Evolutionary conservation across 2,329 filamentous ascomycete species (phyloP), one percentile per base, ranked within the genome.

Genomic region (Nothophoma quercina): DNA sequence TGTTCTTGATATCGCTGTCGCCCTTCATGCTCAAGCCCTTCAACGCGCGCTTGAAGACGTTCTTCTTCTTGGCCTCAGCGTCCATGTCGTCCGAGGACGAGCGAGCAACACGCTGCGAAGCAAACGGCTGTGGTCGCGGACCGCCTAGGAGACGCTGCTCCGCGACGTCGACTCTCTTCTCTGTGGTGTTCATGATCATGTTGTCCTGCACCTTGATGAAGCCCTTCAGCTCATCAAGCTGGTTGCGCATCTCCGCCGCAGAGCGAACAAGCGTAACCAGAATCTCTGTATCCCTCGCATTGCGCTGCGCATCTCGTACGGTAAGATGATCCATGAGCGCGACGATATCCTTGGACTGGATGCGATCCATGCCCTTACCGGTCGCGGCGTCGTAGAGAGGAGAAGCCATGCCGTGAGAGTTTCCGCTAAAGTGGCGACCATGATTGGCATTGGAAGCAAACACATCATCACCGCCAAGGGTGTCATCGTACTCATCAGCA

Each of bases 281-380:
- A 48, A 99, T 97, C 75, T 99, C 95, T 0, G 95, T 98, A 67
- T 99, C 95, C 35, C 95, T 86, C 36, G 95, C 95, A 75, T 95
- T 98, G 54, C 95, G 88, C 77, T 98, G 93, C 32, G 93, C 95
- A 77, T 99, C 95, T 28, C 95, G 89, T 58, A 98, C 95, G 72
- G 96, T 98, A 58, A 99, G 87, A 75, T 99, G 95, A 71, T 99
- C 93, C 95, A 99, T 99, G 55, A 99, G 79, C 19, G 93, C 91
- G 59, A 99, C 89, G 65, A 99, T 96, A 69, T 99, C 95, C 77
- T 96, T 95, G 36, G 92, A 96, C 72, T 98, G 89, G 43, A 99
- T 98, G 39, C 88, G 84, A 62, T 98, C 93, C 44, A 96, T 89
- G 26, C 92, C 93, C 57, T 86, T 87, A 44, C 93, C 93, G 1